Base-by-base conservation (phyloP, 2,329 filamentous ascomycete genomes). In the Fusarium abutilonis region DNA sequence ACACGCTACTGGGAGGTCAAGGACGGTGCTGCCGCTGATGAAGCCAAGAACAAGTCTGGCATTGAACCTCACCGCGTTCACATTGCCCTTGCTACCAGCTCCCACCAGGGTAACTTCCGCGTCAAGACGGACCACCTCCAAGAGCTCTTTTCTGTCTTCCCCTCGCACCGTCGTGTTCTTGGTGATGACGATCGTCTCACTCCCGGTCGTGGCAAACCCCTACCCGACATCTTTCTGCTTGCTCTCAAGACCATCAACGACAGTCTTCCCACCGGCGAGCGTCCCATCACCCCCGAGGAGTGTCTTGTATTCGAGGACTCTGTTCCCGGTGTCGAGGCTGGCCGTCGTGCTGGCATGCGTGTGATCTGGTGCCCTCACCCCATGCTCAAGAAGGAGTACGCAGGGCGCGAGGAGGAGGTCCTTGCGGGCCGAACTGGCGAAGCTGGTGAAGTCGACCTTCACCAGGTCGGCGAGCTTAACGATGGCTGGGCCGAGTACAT, bases 281-380 rank as follows among this genome's bases (percentile, higher is more conserved):
- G 83, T 64, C 79, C 84, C 56, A 89, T 99, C 62, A 81, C 74
- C 50, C 92, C 93, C 0, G 90, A 91, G 66, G 94, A 98, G 76
- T 98, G 95, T 73, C 82, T 99, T 14, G 95, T 98, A 0, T 98
- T 99, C 70, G 95, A 99, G 78, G 95, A 99, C 76, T 92, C 89
- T 41, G 93, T 98, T 2, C 92, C 93, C 0, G 95, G 95, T 4
- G 92, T 97, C 3, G 95, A 99, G 78, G 87, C 92, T 3, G 95
- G 93, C 5, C 82, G 95, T 49, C 86, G 95, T 65, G 95, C 95
- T 0, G 94, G 94, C 0, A 98, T 98, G 94, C 87, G 94, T 66
- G 93, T 96, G 11, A 82, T 97, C 1, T 99, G 95, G 95, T 89
- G 87, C 68, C 95, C 95, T 21, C 93, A 98, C 77, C 86, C 87